phyloP scores from a whole-genome alignment of 2,329 filamentous ascomycete species.

The Podosphaera leucotricha region DNA sequence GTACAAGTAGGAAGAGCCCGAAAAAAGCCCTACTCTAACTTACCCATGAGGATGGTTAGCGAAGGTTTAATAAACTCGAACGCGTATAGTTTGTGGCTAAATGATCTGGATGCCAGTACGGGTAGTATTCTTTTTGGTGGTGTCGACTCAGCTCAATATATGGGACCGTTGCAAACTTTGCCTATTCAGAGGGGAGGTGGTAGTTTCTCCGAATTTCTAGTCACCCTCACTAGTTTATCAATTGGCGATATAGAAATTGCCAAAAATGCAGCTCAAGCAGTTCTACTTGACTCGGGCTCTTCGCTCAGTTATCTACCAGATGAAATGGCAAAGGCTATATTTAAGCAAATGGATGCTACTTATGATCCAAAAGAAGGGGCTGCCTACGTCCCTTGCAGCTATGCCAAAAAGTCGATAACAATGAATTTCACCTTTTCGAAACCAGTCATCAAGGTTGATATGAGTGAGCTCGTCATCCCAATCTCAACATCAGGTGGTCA shows the following conservation, averaged over 20 bases:
- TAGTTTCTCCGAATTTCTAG: constrained; percentile 20
- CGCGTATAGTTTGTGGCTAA: constrained; percentile 19
- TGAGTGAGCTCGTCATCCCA: constrained; percentile 23
- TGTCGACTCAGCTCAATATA: constrained; percentile 23
- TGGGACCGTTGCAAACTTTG: constrained; percentile 17
- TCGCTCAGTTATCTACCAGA: constrained; percentile 43
- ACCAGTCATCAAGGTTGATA: constrained; percentile 21
- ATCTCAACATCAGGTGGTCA: constrained; percentile 14
- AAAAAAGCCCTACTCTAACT: constrained; percentile 17
- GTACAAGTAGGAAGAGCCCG: constrained; percentile 21
- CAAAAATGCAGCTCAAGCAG: constrained; percentile 19
- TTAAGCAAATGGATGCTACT: constrained; percentile 22
- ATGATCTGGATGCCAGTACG: constrained; percentile 15
- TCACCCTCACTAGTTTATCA: constrained; percentile 15
- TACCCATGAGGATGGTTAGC: constrained; percentile 16
- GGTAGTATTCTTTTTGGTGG: constrained; percentile 22
- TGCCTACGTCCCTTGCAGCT: constrained; percentile 25
- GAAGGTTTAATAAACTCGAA: constrained; percentile 21
- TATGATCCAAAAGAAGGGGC: constrained; percentile 20
- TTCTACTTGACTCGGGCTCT: constrained; percentile 42
- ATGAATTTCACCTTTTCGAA: constrained; percentile 26
- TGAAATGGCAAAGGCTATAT: constrained; percentile 24
- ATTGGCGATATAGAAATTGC: constrained; percentile 19
- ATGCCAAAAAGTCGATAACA: constrained; percentile 18
- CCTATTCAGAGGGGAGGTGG: constrained; percentile 3